Percentiles rank a stretch among this genome's conserved stretches.
Conservation (phyloP, 1,139 yeast species). For the Suhomyces maxii region DNA sequence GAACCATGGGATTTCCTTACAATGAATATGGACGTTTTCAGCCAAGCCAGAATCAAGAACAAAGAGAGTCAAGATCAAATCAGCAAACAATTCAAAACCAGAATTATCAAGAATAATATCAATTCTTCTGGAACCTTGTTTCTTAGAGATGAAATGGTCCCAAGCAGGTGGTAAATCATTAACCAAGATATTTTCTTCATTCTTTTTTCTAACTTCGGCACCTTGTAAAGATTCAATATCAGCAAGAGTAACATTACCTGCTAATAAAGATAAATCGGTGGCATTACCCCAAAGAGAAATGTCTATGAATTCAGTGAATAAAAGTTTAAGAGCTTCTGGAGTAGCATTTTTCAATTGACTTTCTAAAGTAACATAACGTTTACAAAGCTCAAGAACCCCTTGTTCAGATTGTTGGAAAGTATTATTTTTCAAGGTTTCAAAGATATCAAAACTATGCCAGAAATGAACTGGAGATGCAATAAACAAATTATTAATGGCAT, state of each 20-base stretch:
- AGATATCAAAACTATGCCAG: constrained; percentile 71
- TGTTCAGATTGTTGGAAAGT: constrained; percentile 73
- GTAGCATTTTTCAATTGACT: constrained; percentile 35
- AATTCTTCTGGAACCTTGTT: constrained; percentile 46
- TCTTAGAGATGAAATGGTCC: constrained; percentile 39
- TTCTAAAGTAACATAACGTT: constrained; percentile 50
- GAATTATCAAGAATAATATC: constrained; percentile 93
- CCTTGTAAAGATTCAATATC: constrained; percentile 93
- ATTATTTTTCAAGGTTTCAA: constrained; percentile 63
- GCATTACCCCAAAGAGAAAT: constrained; percentile 98
- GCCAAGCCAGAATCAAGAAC: constrained; percentile 70
- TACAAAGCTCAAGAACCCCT: constrained; percentile 83
- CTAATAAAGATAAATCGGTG: constrained; percentile 85
- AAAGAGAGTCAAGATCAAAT: constrained; percentile 71
- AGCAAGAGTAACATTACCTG: constrained; percentile 74
- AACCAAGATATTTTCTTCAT: constrained; percentile 77
- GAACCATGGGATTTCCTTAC: constrained; percentile 94
- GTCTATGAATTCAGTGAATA: constrained; percentile 78
- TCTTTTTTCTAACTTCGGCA: constrained; percentile 77
- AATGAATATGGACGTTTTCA: constrained; percentile 70
- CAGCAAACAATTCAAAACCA: constrained; percentile 93
- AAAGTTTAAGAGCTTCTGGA: constrained; percentile 42
- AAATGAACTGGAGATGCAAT: constrained; percentile 23
- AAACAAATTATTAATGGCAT: constrained; percentile 55
- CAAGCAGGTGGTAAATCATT: constrained; percentile 77